Evolutionary conservation across 2,329 filamentous ascomycete species (phyloP), one percentile per base, ranked within the genome.

Genomic region (Mariannaea sp.): DNA sequence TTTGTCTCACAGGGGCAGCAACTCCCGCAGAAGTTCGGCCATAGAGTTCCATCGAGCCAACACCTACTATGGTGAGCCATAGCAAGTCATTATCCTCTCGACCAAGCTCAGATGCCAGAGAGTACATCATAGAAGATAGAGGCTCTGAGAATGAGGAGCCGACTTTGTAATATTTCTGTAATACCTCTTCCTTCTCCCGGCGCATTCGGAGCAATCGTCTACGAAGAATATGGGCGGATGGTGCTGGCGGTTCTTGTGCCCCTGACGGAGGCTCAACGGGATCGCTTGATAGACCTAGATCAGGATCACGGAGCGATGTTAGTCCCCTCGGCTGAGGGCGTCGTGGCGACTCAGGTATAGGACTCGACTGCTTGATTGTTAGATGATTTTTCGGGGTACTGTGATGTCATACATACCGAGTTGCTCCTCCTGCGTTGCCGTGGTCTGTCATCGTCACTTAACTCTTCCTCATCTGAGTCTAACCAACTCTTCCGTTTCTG

Each of bases 51-150:
- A 96, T 87, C 13, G 92, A 96, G n/a, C 89, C 92, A 29, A 96
- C 90, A 5, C 94, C 94, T 20, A 99, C 90, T 66, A 97, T 96
- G 5, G 92, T 86, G 53, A 96, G 81, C 94, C 94, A 99, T 12
- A 99, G 80, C 17, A 97, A 79, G 65, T 99, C 92, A 65, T 97
- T 99, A 71, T 97, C 93, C 78, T 97, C 94, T 47, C 92, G 88
- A 57, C 94, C 94, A 6, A 99, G 83, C 68, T 97, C 94, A 1
- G 92, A 96, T 1, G 93, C 94, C 12, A 99, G 80, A 1, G 92
- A 95, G 72, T 97, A 99, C 68, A 97, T 84, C 75, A 97, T 87
- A 1, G 92, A 96, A 0, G 92, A 94, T 49, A 97, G 90, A 1
- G 94, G 94, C 69, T 99, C 94, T 0, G 93, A 93, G 68, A 96